Conservation (phyloP, 495 filamentous ascomycete genomes). For the Mycothermus thermophilus region DNA sequence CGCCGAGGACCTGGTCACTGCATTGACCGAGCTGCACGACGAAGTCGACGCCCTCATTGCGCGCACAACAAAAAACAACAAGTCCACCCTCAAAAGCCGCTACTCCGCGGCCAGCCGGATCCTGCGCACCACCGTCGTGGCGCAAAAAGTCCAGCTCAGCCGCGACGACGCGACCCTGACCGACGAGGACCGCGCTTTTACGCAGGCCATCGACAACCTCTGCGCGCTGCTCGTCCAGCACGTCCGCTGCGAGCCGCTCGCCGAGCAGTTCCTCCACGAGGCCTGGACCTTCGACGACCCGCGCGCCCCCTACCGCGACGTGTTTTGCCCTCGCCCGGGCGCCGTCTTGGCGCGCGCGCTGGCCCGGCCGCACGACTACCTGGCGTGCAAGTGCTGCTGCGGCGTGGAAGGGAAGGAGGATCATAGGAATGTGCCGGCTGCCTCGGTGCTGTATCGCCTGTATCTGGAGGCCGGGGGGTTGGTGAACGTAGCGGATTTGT, state of each 20-base stretch:
- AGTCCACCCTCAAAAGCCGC: conserved; percentile 52
- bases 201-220: conserved; percentile 55
- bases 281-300: conserved; percentile 79
- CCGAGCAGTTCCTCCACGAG: conserved; percentile 60
- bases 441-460: conserved; percentile 75
- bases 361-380: conserved; percentile 69
- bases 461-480: conserved; percentile 80
- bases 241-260: conserved; percentile 45
- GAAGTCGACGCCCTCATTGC: conserved; percentile 27
- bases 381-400: conserved; percentile 57
- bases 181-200: conserved; percentile 61
- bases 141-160: conserved; percentile 75
- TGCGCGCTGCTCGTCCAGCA: conserved; percentile 39
- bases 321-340: conserved; percentile 67
- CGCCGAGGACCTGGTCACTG: conserved; percentile 18
- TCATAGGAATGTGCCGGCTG: conserved; percentile 58
- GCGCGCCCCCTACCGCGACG: conserved; percentile 62
- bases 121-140: conserved; percentile 70
- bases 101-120: conserved; percentile 58
- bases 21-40: conserved; percentile 26
- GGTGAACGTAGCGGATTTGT: conserved; percentile 81
- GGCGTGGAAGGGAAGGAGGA: conserved; percentile 33
- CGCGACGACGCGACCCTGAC: conserved; percentile 64
- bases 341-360: conserved; percentile 71
- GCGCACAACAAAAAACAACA: conserved; percentile 26